Base-by-base conservation (phyloP, 352 stramenopile genomes). In the Pythium rhizo-oryzae region DNA sequence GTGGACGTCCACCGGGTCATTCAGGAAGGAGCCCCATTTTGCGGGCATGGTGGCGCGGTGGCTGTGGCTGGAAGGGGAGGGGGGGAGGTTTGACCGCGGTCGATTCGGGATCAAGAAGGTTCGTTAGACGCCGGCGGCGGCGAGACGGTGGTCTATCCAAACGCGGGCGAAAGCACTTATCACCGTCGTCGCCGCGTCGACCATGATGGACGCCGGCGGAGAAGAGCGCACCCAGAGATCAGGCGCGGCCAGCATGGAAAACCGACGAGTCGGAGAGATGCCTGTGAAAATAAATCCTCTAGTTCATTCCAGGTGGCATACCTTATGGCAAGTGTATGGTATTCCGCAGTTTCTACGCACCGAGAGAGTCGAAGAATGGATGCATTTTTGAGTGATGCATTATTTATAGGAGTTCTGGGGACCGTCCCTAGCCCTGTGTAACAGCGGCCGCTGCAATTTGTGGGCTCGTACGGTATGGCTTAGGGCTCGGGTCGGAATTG, bases 341-440 rank as follows among this genome's bases (percentile, higher is more conserved):
- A 28, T 53, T 30, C 25, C 13, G 25, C 11, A 47, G 41, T 12
- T 47, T 47, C 35, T 2, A 41, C 1, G 8, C 9, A 56, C 13
- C 23, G 9, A 61, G 12, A 51, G 11, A 12, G 19, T 16, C 2
- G 8, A 43, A 11, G 6, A 62, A 0, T 50, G 8, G 43, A 37
- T 41, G n/a, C 13, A 23, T 19, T 41, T 47, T 51, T 37, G 24
- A 35, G 13, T 25, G 21, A 13, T 21, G 3, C 37, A 64, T 70
- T 41, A 25, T n/a, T 8, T 69, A 23, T 41, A 1, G 28, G 7
- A 66, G 59, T 41, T 2, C 18, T 23, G 15, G 9, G 55, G 53
- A 52, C 41, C 23, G 58, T 72, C 66, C 66, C 66, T 72, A 72
- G 30, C 66, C 66, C 53, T 64, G n/a, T 59, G 43, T 43, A 72